Evolutionary conservation across 306 rosid genomes (phyloP).

Genomic region (Begonia masoniana): DNA sequence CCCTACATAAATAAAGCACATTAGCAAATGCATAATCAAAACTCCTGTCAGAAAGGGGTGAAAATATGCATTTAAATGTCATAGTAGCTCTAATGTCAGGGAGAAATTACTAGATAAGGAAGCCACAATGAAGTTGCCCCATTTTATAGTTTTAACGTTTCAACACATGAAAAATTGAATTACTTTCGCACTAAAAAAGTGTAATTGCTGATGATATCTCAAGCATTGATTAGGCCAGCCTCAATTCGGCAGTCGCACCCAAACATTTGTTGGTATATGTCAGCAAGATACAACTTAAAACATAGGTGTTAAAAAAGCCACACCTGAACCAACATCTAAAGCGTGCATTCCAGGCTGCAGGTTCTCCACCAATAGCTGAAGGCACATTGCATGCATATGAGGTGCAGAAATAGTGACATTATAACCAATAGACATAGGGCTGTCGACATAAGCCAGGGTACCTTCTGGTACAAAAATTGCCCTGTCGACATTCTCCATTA

Average conservation of each 20-base stretch:
- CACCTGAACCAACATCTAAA: conserved; percentile 92
- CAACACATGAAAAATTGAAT: too few species aligned
- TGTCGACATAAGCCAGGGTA: conserved; percentile 55
- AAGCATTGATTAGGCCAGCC: too few species aligned
- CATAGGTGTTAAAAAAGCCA: conserved; percentile 3
- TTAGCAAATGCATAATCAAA: conserved; percentile 4
- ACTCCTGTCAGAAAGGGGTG: too few species aligned
- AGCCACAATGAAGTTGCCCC: too few species aligned
- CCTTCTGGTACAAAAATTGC: conserved; percentile 66
- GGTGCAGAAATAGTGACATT: conserved; percentile 98
- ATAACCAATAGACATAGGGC: conserved; percentile 73
- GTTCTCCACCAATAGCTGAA: conserved; percentile 66
- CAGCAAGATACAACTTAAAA: background rate
- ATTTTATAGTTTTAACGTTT: too few species aligned
- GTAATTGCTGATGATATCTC: too few species aligned
- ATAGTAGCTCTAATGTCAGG: too few species aligned
- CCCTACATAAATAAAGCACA: conserved; percentile 31
- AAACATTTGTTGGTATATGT: too few species aligned
- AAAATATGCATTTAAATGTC: too few species aligned
- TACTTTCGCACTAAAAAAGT: too few species aligned
- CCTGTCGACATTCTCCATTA: conserved; percentile 70
- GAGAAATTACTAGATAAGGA: too few species aligned
- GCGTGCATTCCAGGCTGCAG: conserved; percentile 89
- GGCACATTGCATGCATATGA: conserved; percentile 95
- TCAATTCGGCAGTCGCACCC: too few species aligned